Base-by-base conservation (phyloP, 139 green algal genomes). In the Chlamydomonas sp. region DNA sequence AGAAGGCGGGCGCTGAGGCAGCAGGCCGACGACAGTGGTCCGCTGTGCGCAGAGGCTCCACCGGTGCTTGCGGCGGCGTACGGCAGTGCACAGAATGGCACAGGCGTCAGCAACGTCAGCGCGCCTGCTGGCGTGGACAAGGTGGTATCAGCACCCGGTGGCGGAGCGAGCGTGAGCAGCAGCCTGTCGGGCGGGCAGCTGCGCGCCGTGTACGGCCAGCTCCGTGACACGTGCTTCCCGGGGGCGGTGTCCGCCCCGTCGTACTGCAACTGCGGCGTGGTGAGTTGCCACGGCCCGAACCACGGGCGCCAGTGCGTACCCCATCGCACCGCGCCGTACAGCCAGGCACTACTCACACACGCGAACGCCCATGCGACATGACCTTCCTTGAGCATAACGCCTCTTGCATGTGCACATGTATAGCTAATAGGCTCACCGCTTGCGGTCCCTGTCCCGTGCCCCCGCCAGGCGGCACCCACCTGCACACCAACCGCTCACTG, bases 181-280 rank as follows among this genome's bases (percentile, higher is more conserved):
- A 16, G 31, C 79, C 8, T 66, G 66, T 5, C 66, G 49, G 58
- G 66, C 31, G 14, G 57, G 68, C 20, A 86, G 66, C 72, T 87
- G 15, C 60, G 72, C 12, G 61, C 64, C 5, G 9, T 80, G 2
- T 87, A 87, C 82, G 31, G 72, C 0, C 82, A 80, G 71, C 82
- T 87, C 2, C 82, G 82, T 5, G n/a, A 49, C 20, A 72, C 72
- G 5, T 87, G 82, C 61, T 87, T 87, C 31, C 82, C 82, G 4
- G 72, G 62, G 6, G 72, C 61, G 4, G n/a, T 87, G 49, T 61
- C 61, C 3, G 82, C 82, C 5, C 82, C 82, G 5, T 87, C 82
- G 5, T 87, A 64, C 72, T 87, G 82, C 69, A 49, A 80, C 31
- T 87, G 82, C 20, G 71, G 61, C 5, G 18, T 16, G 82, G 82